phyloP scores from a whole-genome alignment of 2,329 filamentous ascomycete genomes.

The Fusarium citri region DNA sequence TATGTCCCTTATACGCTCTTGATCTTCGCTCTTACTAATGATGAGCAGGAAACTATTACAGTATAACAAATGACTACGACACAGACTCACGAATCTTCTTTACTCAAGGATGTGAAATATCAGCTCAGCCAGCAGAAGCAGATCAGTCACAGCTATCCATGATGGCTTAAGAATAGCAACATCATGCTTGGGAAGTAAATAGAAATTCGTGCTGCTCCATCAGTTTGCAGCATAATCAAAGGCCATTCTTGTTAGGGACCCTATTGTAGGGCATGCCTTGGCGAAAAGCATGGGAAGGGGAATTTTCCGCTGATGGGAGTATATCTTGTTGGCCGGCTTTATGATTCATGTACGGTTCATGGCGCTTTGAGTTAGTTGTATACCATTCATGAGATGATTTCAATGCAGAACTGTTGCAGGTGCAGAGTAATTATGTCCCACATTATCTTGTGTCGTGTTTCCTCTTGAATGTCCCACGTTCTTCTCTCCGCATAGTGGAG shows the following conservation, averaged over 20 bases:
- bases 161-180: conserved; percentile 24
- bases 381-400: conserved; percentile 39
- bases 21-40: conserved; percentile 9
- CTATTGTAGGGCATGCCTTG: background rate
- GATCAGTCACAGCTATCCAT: conserved; percentile 40
- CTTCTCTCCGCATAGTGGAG: conserved; percentile 12
- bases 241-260: conserved; percentile 10
- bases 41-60: conserved; percentile 88
- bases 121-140: conserved; percentile 42
- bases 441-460: background rate
- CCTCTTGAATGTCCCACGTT: background rate
- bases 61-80: conserved; percentile 83
- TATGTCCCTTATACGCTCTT: conserved; percentile 59
- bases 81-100: conserved; percentile 86
- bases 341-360: conserved; percentile 42
- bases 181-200: background rate
- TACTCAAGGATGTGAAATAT: conserved; percentile 81
- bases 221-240: background rate
- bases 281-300: conserved; percentile 7
- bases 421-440: background rate
- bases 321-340: conserved; percentile 22
- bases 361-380: conserved; percentile 36
- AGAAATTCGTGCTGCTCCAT: background rate
- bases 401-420: conserved; percentile 12
- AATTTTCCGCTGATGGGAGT: conserved; percentile 18